Base-by-base conservation (phyloP, 164 flowering plant genomes). In the Stephania yunnanensis region DNA sequence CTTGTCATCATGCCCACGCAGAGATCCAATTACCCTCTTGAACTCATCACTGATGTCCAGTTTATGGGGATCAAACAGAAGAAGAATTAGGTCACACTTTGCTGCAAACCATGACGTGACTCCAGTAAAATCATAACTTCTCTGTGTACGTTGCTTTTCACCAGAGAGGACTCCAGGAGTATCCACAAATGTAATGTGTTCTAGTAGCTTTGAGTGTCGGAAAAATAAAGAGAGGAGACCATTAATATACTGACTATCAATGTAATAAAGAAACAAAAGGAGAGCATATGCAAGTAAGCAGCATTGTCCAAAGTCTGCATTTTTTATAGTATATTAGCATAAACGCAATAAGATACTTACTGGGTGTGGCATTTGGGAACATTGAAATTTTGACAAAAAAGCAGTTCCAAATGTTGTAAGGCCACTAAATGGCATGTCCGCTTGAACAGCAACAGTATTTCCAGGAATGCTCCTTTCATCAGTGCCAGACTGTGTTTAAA, bases 101-200 rank as follows among this genome's bases (percentile, higher is more conserved):
- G 98, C 90, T 22, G 98, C 99, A 87, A 96, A 94, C 99, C 99
- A 96, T 70, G 98, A 94, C 36, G 91, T 96, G 44, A 96, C 98
- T 66, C 98, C 98, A 15, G 98, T 94, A 76, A 96, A 96, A 83
- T 96, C 98, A 85, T 96, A 96, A 50, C 97, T 89, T 65, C 99
- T 85, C 68, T 93, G 97, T 12, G 98, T 92, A 67, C 99, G 87
- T 82, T 96, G 99, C 81, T 96, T 96, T 84, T 96, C 97, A 80
- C 97, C 98, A 13, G 99, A 96, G 65, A 96, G 76, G 73, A 96
- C 99, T 80, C 98, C 99, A 71, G 99, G 98, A 9, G 97, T 92
- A 76, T 96, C 99, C 70, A 96, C 98, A 84, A 96, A 89, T 17
- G 97, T 92, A 44, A 94, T 84, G 76, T 96, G 97, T 78, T 96